Conservation (phyloP, 768 basidiomycete genomes). For the Lactifluus rugatus region DNA sequence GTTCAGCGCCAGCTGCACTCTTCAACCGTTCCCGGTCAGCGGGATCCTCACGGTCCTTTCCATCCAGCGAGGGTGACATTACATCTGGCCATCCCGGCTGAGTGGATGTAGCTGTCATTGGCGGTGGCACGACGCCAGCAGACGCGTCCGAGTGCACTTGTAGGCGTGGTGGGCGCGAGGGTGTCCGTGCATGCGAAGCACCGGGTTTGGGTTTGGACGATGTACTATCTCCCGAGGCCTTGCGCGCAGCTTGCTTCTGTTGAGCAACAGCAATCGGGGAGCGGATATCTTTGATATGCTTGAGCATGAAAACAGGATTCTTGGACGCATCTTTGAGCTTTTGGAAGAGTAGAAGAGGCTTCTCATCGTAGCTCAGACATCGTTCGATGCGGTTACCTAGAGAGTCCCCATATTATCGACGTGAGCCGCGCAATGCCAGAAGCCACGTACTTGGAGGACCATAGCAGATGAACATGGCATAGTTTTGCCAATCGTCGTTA, state of each 20-base stretch:
- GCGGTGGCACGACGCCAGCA: conserved; percentile 33
- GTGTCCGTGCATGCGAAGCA: conserved; percentile 28
- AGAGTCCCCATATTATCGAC: neutral
- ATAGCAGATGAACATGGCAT: conserved; percentile 99
- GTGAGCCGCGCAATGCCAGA: neutral
- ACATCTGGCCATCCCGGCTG: conserved; percentile 73
- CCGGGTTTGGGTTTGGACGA: conserved; percentile 24
- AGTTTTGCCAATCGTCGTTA: conserved; percentile 97
- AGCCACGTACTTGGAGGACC: conserved; percentile 66
- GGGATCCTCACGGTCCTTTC: conserved; percentile 36
- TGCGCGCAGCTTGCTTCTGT: conserved; percentile 87
- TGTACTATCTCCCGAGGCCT: conserved; percentile 41
- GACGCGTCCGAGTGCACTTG: conserved; percentile 55
- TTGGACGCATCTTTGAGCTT: conserved; percentile 95
- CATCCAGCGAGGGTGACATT: conserved; percentile 48
- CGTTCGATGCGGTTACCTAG: conserved; percentile 76
- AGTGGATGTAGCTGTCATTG: conserved; percentile 44
- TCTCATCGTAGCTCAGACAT: conserved; percentile 95
- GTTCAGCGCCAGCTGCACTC: conserved; percentile 5
- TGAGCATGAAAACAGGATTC: conserved; percentile 98
- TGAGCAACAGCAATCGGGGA: conserved; percentile 96
- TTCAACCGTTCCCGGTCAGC: conserved; percentile 20
- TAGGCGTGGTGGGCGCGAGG: conserved; percentile 52
- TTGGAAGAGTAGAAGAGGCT: conserved; percentile 93
- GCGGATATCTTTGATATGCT: conserved; percentile 92